phyloP scores from a whole-genome alignment of 257 asterid species.

The Nicotiana undulata region DNA sequence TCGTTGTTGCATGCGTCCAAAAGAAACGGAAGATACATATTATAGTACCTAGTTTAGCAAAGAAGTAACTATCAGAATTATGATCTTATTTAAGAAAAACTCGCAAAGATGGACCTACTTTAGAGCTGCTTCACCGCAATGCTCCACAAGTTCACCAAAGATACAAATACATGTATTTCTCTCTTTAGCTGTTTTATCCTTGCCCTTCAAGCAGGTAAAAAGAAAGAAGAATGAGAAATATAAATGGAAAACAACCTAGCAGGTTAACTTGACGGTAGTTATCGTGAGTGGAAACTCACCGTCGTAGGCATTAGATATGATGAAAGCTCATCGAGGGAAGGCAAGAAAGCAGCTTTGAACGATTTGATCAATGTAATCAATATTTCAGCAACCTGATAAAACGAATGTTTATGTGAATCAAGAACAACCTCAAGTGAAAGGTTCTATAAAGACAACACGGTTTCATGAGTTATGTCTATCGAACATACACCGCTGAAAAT shows the following conservation, averaged over 20 bases:
- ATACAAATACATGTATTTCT: slow-evolving; percentile 88
- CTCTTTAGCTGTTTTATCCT: slow-evolving; percentile 84
- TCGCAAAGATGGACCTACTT: no score
- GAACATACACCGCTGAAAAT: no score
- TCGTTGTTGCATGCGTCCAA: slow-evolving; percentile 39
- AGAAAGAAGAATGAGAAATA: no score
- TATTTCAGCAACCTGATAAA: slow-evolving; percentile 3
- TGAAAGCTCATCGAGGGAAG: slow-evolving; percentile 78
- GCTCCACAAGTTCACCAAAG: slow-evolving; percentile 91
- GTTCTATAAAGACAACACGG: no score
- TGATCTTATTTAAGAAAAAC: slow-evolving; percentile 12
- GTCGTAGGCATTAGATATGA: slow-evolving; percentile 91
- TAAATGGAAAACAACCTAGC: no score
- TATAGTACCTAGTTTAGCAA: slow-evolving; percentile 54
- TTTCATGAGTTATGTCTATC: no score
- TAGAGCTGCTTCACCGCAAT: slow-evolving; percentile 33
- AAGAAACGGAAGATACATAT: slow-evolving; percentile 78
- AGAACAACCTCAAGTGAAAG: no score
- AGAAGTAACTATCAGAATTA: slow-evolving; percentile 29
- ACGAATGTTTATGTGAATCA: no score
- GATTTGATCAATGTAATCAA: slow-evolving; percentile 79
- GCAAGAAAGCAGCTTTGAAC: slow-evolving; percentile 77
- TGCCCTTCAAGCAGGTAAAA: slow-evolving; percentile 40
- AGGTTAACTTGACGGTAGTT: neutral
- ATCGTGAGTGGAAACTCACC: slow-evolving; percentile 40